phyloP scores from a whole-genome alignment of 495 filamentous ascomycete species.

The Annulohypoxylon bovei region DNA sequence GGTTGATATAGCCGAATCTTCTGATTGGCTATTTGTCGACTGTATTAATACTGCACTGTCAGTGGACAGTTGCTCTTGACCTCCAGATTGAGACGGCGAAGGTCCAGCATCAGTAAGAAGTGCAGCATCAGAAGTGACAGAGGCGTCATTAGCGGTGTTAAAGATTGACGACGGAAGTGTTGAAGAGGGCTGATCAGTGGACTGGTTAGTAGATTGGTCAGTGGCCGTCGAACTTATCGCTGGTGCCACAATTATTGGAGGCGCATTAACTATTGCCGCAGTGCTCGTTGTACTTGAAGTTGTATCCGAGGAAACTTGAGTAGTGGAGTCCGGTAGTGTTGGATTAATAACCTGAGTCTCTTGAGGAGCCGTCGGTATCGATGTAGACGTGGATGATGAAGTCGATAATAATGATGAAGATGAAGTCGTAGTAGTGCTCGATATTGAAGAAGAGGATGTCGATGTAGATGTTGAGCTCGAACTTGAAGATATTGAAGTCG shows the following conservation, averaged over 20 bases:
- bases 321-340: neutral
- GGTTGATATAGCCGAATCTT: slow-evolving; percentile 3
- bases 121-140: neutral
- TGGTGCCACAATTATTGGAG: neutral
- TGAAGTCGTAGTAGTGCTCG: slow-evolving; percentile 13
- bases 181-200: neutral
- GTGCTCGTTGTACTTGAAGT: slow-evolving; percentile 22
- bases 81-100: neutral
- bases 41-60: slow-evolving; percentile 8
- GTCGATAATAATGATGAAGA: slow-evolving; percentile 13
- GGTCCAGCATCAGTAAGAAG: neutral
- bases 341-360: slow-evolving; percentile 4
- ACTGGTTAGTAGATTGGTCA: too few relatives aligned
- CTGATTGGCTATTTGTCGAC: slow-evolving; percentile 2
- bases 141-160: neutral
- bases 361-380: slow-evolving; percentile 12
- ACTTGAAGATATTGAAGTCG: slow-evolving; percentile 21
- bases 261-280: neutral
- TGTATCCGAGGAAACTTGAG: slow-evolving; percentile 14
- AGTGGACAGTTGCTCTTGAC: neutral
- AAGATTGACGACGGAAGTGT: neutral
- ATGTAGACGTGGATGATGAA: slow-evolving; percentile 8
- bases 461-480: slow-evolving; percentile 28
- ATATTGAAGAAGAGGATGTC: slow-evolving; percentile 15
- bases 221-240: too few relatives aligned